Conservation (phyloP, 495 filamentous ascomycete species). For the Glarea lozoyensis region DNA sequence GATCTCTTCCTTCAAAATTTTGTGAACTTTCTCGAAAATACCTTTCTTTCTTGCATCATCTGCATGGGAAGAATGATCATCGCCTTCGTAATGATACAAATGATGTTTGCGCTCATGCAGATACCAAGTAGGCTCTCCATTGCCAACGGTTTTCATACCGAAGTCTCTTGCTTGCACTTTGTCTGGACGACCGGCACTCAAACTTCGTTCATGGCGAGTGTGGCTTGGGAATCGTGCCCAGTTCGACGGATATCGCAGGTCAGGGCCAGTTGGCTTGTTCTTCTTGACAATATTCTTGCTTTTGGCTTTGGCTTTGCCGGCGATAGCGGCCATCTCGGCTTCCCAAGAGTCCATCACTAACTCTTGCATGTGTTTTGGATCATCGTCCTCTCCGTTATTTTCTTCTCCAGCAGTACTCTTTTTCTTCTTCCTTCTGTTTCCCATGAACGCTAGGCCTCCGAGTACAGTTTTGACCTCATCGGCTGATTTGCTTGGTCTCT, state of each 20-base stretch:
- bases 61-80: conserved; percentile 8
- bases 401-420: no score
- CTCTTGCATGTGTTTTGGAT: conserved; percentile 5
- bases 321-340: conserved; percentile 9
- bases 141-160: conserved; percentile 6
- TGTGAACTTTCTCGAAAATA: conserved; percentile 2
- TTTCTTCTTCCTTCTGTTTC: no score
- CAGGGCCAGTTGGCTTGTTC: conserved; percentile 4
- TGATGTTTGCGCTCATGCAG: background rate
- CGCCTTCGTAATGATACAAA: conserved; percentile 12
- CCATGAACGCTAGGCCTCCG: no score
- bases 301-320: conserved; percentile 13
- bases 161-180: conserved; percentile 13
- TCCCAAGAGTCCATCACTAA: conserved; percentile 18
- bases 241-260: conserved; percentile 10
- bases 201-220: conserved; percentile 8
- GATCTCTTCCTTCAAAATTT: conserved; percentile 1
- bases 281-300: conserved; percentile 15
- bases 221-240: conserved; percentile 20
- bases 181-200: conserved; percentile 6
- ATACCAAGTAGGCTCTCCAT: conserved; percentile 13
- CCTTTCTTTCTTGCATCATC: conserved; percentile 3
- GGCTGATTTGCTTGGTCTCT: no score
- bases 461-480: no score
- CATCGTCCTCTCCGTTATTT: conserved; percentile 3